Evolutionary conservation across 2,329 filamentous ascomycete genomes (phyloP).

Genomic region (Hypoxylon sp.): DNA sequence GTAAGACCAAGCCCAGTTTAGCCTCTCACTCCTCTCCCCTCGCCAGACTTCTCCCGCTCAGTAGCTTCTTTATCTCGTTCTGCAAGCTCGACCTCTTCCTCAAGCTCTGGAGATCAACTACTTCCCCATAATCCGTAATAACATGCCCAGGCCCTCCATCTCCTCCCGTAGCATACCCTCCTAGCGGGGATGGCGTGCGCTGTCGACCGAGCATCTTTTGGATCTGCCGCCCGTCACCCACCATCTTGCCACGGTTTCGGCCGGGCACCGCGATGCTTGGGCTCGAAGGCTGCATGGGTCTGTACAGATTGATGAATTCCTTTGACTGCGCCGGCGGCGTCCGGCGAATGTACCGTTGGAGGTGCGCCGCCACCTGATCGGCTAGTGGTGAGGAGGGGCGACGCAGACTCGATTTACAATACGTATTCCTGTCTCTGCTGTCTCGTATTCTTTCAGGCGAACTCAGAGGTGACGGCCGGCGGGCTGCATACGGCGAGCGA

Average conservation of each 20-base stretch:
- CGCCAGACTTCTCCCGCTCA: slow-evolving; percentile 22
- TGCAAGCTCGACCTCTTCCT: slow-evolving; percentile 40
- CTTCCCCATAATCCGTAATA: slow-evolving; percentile 23
- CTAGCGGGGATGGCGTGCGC: slow-evolving; percentile 26
- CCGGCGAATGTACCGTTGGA: slow-evolving; percentile 39
- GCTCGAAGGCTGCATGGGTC: slow-evolving; percentile 11
- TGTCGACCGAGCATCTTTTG: slow-evolving; percentile 25
- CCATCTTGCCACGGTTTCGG: slow-evolving; percentile 17
- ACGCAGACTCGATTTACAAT: slow-evolving; percentile 6
- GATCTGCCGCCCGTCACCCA: slow-evolving; percentile 15
- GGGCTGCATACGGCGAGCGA: slow-evolving; percentile 26
- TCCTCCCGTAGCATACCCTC: neutral
- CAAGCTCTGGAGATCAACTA: slow-evolving; percentile 29
- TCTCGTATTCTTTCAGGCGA: neutral
- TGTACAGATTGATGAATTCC: slow-evolving; percentile 49
- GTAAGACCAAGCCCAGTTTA: neutral
- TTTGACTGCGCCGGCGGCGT: slow-evolving; percentile 49
- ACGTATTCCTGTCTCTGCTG: neutral
- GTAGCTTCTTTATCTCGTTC: slow-evolving; percentile 41
- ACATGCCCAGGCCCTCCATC: slow-evolving; percentile 9
- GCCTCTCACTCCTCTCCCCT: slow-evolving; percentile 6
- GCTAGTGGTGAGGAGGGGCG: slow-evolving; percentile 42
- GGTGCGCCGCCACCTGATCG: slow-evolving; percentile 38
- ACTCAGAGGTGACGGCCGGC: slow-evolving; percentile 22
- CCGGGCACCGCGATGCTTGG: slow-evolving; percentile 40